Evolutionary conservation across 2,329 filamentous ascomycete species (phyloP).

Genomic region (Botryotinia narcissicola): DNA sequence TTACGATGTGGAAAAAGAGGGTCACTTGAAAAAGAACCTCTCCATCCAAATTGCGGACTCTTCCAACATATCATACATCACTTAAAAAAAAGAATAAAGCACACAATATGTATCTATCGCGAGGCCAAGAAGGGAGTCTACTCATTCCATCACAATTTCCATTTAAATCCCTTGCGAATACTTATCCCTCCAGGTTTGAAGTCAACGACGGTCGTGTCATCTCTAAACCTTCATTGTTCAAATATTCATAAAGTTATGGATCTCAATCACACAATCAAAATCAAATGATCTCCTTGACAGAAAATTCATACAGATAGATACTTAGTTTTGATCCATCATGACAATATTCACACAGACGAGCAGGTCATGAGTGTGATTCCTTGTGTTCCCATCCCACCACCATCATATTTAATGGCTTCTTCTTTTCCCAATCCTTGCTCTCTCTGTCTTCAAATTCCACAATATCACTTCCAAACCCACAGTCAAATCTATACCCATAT

Average conservation of each 20-base stretch:
- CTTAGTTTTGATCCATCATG: background rate
- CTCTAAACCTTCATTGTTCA: background rate
- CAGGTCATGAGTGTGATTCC: background rate
- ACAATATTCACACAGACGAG: background rate
- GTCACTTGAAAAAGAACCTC: background rate
- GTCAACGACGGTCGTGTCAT: background rate
- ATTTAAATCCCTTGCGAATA: background rate
- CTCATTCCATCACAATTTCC: no score
- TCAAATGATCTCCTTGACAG: background rate
- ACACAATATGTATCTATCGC: background rate
- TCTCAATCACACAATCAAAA: background rate
- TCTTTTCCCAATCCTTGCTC: no score
- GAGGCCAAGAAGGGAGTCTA: background rate
- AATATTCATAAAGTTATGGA: background rate
- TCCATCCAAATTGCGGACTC: background rate
- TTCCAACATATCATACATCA: background rate
- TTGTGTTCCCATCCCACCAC: background rate
- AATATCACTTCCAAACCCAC: background rate
- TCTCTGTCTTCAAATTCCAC: background rate
- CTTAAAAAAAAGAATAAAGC: background rate
- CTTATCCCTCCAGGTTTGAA: background rate
- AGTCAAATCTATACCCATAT: background rate
- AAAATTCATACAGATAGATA: no score
- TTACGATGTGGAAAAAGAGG: background rate
- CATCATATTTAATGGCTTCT: background rate